Conservation (phyloP, 768 basidiomycete genomes). For the Cystofilobasidium ferigula region DNA sequence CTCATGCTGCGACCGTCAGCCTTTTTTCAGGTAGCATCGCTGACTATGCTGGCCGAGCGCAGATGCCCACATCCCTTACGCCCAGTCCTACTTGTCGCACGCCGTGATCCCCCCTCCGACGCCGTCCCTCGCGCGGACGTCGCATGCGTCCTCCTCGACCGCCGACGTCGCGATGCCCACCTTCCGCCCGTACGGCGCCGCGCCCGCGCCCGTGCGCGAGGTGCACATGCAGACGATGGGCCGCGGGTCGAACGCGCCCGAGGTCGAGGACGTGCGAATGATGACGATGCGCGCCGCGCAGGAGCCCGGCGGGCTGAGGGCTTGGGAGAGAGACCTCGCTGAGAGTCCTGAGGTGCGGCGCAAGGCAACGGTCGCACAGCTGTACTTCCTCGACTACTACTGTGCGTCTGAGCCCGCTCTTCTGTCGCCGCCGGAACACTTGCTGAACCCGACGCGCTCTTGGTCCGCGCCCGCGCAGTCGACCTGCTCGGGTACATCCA, state of each 20-base stretch:
- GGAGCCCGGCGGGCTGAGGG: conserved; percentile 38
- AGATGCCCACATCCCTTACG: background rate
- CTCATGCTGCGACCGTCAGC: too few species aligned
- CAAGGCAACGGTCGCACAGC: conserved; percentile 92
- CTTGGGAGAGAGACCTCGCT: conserved; percentile 77
- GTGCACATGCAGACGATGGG: conserved; percentile 56
- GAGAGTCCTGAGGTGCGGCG: conserved; percentile 79
- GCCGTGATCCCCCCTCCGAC: conserved; percentile 12
- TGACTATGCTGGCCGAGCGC: background rate
- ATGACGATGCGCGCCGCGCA: conserved; percentile 35
- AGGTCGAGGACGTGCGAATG: conserved; percentile 30
- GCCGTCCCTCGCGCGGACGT: background rate
- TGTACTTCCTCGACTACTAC: conserved; percentile 97
- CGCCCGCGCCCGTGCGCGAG: conserved; percentile 41
- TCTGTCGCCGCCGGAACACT: background rate
- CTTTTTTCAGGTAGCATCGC: too few species aligned
- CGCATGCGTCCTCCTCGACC: conserved; percentile 17
- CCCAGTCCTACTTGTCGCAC: background rate
- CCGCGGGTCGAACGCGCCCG: conserved; percentile 27
- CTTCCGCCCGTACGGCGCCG: conserved; percentile 45
- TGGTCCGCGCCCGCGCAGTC: conserved; percentile 37
- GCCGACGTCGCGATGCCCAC: conserved; percentile 70
- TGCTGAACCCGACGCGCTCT: background rate
- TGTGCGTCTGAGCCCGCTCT: conserved; percentile 40
- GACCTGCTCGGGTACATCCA: conserved; percentile 82